These are phyloP conservation scores for Eimeria falciformis DNA, from an alignment of 169 alveolate genomes.

Conservation along the genomic window DNA sequence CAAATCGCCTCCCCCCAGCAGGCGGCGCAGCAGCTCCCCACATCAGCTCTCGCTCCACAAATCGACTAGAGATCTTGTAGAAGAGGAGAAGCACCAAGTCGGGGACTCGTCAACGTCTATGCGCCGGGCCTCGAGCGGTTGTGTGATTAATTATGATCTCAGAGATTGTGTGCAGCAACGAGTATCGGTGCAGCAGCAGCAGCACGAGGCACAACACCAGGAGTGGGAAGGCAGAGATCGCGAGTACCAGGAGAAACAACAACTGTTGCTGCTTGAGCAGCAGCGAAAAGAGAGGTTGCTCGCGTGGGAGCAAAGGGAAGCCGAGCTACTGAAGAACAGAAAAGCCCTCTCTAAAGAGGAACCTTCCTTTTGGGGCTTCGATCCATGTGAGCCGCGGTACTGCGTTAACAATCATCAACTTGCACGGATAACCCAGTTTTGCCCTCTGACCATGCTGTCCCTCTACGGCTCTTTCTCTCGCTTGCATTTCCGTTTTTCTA, in stretches of 20 bases:
- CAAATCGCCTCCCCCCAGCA: conserved; percentile 28
- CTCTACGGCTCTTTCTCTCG: no score
- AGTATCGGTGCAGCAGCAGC: conserved; percentile 58
- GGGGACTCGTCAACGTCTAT: neutral
- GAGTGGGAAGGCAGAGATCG: conserved; percentile 58
- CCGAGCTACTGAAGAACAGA: conserved; percentile 59
- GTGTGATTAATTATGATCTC: no score
- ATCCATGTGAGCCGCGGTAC: conserved; percentile 61
- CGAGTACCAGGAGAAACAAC: conserved; percentile 69
- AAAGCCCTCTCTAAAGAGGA: conserved; percentile 68
- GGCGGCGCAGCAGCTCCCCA: conserved; percentile 72
- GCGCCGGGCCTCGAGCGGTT: conserved; percentile 68
- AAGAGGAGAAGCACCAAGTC: neutral
- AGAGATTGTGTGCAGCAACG: conserved; percentile 38
- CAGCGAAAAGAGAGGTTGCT: conserved; percentile 50
- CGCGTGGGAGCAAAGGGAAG: conserved; percentile 65
- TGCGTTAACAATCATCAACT: neutral
- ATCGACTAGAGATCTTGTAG: neutral
- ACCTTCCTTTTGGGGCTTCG: conserved; percentile 68
- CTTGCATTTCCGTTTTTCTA: no score
- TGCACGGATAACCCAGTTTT: no score
- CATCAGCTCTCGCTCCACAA: conserved; percentile 36
- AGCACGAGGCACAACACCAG: conserved; percentile 56
- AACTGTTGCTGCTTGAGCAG: conserved; percentile 30
- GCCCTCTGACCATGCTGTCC: no score